A percentile compares a stretch with the other conserved stretches of the same genome.
phyloP scores from a whole-genome alignment of 768 basidiomycete species.

The Pleurotus sapidus region DNA sequence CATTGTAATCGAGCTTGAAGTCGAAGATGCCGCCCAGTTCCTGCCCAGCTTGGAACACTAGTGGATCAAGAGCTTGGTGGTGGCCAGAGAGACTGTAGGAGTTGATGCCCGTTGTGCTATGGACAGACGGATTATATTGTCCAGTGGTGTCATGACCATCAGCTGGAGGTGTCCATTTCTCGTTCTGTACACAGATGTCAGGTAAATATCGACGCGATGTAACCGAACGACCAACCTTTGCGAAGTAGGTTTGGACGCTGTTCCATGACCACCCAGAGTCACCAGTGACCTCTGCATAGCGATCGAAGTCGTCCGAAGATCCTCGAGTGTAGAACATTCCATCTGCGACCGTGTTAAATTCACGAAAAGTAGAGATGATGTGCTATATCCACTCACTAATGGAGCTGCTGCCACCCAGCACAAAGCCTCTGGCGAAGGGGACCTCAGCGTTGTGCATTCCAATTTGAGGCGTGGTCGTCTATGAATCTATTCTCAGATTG shows the following conservation, averaged over 20 bases:
- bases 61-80: conserved; percentile 14
- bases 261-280: conserved; percentile 29
- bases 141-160: conserved; percentile 26
- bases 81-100: conserved; percentile 22
- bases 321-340: conserved; percentile 23
- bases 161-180: conserved; percentile 20
- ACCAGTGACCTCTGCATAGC: conserved; percentile 18
- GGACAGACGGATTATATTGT: conserved; percentile 23
- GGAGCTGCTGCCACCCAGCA: conserved; percentile 16
- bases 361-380: not conserved
- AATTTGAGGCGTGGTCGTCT: conserved; percentile 16
- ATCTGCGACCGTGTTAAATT: conserved; percentile 14
- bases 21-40: conserved; percentile 20
- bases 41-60: conserved; percentile 19
- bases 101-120: conserved; percentile 22
- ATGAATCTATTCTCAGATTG: conserved; percentile 9
- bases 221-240: conserved; percentile 13
- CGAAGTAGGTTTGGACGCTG: conserved; percentile 19
- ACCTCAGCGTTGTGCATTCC: conserved; percentile 12
- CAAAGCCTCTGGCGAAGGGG: conserved; percentile 14
- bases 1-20: conserved; percentile 26
- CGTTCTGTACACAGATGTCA: conserved; percentile 18
- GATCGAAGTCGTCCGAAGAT: conserved; percentile 22
- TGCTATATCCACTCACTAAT: conserved; percentile 17
- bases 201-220: not conserved